Conservation (phyloP, 106 monocot genomes). For the Apostasia ramifera region DNA sequence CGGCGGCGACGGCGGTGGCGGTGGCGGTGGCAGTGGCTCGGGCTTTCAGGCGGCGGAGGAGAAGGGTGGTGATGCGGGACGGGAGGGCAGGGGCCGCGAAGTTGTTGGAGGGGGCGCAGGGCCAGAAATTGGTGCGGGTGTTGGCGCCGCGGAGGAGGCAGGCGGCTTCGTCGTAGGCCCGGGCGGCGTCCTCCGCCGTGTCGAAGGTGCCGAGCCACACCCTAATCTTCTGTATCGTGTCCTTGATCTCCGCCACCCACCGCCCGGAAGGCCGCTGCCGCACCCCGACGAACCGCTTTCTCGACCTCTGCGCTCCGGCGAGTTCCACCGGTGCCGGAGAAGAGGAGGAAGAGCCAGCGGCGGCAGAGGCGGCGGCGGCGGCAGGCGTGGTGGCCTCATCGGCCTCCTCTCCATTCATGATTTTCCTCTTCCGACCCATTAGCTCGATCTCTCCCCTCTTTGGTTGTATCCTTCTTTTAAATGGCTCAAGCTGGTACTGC, state of each 20-base stretch:
- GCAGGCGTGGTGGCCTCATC: no score
- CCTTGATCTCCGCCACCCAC: constrained; percentile 39
- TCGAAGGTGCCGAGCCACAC: constrained; percentile 59
- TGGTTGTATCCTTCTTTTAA: no score
- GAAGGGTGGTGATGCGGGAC: constrained; percentile 31
- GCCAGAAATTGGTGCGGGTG: constrained; percentile 28
- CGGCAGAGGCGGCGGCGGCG: no score
- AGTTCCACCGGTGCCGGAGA: no score
- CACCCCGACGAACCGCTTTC: constrained; percentile 27
- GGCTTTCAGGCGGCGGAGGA: constrained; percentile 30
- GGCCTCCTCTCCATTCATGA: no score
- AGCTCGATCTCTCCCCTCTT: no score
- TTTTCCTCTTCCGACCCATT: no score
- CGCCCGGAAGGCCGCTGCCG: constrained; percentile 31
- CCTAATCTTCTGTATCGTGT: constrained; percentile 33
- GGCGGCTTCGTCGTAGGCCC: constrained; percentile 34
- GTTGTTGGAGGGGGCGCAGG: constrained; percentile 2
- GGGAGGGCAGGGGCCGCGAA: constrained; percentile 24
- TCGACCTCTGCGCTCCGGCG: neutral
- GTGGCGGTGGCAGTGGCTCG: neutral
- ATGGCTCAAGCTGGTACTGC: no score
- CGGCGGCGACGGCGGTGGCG: constrained; percentile 2
- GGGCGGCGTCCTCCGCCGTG: constrained; percentile 36
- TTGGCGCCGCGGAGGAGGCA: neutral
- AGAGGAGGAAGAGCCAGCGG: no score